Conservation (phyloP, 371 early-diverging fungal genomes). For the Mucor velutinosus region DNA sequence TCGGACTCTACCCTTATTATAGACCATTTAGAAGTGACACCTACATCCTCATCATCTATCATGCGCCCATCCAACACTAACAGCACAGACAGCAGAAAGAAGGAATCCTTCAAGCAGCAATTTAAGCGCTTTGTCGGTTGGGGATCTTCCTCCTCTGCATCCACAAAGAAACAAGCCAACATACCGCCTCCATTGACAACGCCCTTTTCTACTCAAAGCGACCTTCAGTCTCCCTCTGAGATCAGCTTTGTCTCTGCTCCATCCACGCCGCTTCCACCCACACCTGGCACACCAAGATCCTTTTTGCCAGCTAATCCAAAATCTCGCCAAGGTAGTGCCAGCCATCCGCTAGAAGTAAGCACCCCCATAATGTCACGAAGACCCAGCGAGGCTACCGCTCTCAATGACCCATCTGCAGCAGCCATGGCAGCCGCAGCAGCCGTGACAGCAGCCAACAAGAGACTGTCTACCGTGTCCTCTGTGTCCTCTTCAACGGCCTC, state of each 20-base stretch:
- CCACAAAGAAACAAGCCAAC: not conserved
- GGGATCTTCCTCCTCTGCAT: constrained; percentile 25
- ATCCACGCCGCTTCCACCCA: constrained; percentile 28
- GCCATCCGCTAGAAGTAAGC: not conserved
- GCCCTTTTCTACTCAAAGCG: not conserved
- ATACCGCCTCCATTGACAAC: constrained; percentile 17
- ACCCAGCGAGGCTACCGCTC: constrained; percentile 6
- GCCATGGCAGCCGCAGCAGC: constrained; percentile 11
- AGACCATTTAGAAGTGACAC: constrained; percentile 12
- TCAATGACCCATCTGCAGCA: constrained; percentile 10
- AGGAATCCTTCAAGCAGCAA: constrained; percentile 41
- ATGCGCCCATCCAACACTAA: constrained; percentile 15
- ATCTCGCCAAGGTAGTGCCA: constrained; percentile 18
- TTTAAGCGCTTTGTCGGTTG: constrained; percentile 50
- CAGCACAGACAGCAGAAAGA: constrained; percentile 15
- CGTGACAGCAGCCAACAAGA: constrained; percentile 4
- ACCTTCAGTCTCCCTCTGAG: constrained; percentile 22
- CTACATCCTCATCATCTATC: constrained; percentile 19
- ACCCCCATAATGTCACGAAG: constrained; percentile 17
- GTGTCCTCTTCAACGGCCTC: not conserved
- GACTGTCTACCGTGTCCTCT: constrained; percentile 24
- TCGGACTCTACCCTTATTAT: not conserved
- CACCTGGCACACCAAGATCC: constrained; percentile 20
- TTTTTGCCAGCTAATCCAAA: constrained; percentile 3
- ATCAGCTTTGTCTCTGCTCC: constrained; percentile 37